Evolutionary conservation across 805 yeast genomes (phyloP), one percentile per base, ranked within the genome.

Genomic region (Priceomyces castillae): DNA sequence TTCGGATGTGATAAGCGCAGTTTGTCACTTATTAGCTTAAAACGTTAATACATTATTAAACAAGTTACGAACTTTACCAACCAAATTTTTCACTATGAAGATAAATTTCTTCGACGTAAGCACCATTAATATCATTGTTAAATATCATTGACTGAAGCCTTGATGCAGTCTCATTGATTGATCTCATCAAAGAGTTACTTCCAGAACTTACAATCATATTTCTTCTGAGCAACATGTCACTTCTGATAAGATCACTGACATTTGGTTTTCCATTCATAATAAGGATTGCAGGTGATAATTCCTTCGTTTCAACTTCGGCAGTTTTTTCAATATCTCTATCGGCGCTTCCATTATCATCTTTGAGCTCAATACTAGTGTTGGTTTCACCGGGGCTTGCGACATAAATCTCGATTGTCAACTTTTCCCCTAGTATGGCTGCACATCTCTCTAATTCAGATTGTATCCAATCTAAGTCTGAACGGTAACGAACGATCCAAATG

Each of bases 81-180:
- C 78, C 77, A 53, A 74, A 78, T 28, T 72, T 59, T 51, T 78
- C 83, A 0, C 80, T 73, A 47, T 77, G 81, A 23, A 78, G 53
- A 42, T 66, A 76, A 12, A 77, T 59, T 51, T 78, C 82, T 36
- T 69, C 71, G 11, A 73, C 57, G 1, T 52, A 47, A 31, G 46
- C 43, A 12, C 17, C 28, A 23, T 28, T 30, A 2, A 67, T 57
- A 33, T 58, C 60, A 16, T 53, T 61, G 48, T 60, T 60, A 39
- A 65, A 64, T 3, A 67, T 49, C 31, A 56, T 36, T 2, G 57
- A 44, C 49, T 78, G 83, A 10, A 74, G 43, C 1, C 56, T 17
- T 0, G 81, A 71, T 6, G 67, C 73, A 0, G 62, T 61, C 34
- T 61, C 61, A 11, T 75, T 71, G 25, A 69, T 69, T 9, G 61